Evolutionary conservation across 495 filamentous ascomycete genomes (phyloP).

Genomic region (Acidomyces sp.): DNA sequence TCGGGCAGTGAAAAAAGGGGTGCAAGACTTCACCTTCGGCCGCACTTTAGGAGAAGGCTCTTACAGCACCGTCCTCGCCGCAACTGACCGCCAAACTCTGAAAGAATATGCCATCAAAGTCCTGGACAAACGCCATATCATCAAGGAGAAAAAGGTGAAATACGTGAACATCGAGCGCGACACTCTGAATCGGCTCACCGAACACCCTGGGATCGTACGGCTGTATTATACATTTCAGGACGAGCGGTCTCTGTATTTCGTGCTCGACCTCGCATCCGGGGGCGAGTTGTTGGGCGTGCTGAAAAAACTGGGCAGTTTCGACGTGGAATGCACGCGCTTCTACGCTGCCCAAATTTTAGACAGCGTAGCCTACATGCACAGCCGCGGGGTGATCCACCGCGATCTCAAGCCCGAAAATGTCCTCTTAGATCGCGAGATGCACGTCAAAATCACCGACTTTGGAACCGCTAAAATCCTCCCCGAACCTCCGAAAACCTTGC

Average conservation of each 20-base stretch:
- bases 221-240: slow-evolving; percentile 99
- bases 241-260: slow-evolving; percentile 89
- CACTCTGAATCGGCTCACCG: slow-evolving; percentile 86
- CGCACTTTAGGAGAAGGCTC: slow-evolving; percentile 89
- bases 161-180: slow-evolving; percentile 99
- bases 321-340: slow-evolving; percentile 88
- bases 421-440: slow-evolving; percentile 84
- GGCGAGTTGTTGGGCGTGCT: slow-evolving; percentile 86
- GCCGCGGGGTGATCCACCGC: slow-evolving; percentile 85
- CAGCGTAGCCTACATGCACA: slow-evolving; percentile 96
- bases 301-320: slow-evolving; percentile 87
- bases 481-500: slow-evolving; percentile 35
- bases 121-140: slow-evolving; percentile 96
- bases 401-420: slow-evolving; percentile 98
- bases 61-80: slow-evolving; percentile 91
- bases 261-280: slow-evolving; percentile 83
- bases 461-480: slow-evolving; percentile 86
- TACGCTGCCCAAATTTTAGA: slow-evolving; percentile 95
- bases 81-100: slow-evolving; percentile 86
- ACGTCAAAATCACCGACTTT: slow-evolving; percentile 98
- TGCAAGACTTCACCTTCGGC: slow-evolving; percentile 92
- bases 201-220: slow-evolving; percentile 92
- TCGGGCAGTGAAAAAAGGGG: slow-evolving; percentile 85
- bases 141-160: slow-evolving; percentile 99
- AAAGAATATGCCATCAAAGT: slow-evolving; percentile 99